phyloP scores from a whole-genome alignment of 2,329 filamentous ascomycete species.

The Chalaropsis ovoidea region DNA sequence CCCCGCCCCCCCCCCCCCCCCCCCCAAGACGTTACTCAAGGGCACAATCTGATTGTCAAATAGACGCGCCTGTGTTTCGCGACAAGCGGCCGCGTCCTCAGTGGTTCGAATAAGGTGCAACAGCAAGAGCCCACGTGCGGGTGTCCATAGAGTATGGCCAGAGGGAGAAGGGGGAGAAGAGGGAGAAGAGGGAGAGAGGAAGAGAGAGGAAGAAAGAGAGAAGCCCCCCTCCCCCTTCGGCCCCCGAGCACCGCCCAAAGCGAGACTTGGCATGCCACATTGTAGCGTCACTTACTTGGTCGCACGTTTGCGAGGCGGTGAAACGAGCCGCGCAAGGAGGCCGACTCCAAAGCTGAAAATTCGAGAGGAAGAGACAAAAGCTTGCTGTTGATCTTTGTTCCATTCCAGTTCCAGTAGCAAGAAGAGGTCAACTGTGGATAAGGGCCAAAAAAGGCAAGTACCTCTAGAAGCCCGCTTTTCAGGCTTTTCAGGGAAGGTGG shows the following conservation, averaged over 20 bases:
- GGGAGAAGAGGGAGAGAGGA: not conserved
- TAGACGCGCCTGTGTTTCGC: not conserved
- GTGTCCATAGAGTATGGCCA: not conserved
- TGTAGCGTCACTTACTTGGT: not conserved
- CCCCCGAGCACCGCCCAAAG: not conserved
- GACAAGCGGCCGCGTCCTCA: not conserved
- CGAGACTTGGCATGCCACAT: not conserved
- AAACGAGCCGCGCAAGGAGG: constrained; percentile 6
- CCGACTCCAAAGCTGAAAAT: constrained; percentile 12
- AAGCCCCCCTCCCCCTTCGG: not conserved
- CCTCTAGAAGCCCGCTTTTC: constrained; percentile 2
- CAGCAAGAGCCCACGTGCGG: not conserved
- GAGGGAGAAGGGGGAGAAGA: not conserved
- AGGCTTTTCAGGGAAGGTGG: not conserved
- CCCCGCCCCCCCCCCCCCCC: not conserved
- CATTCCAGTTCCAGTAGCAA: constrained; percentile 7
- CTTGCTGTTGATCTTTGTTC: constrained; percentile 3
- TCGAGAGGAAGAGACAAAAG: constrained; percentile 13
- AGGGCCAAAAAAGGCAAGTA: not conserved
- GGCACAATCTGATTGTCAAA: constrained; percentile 11
- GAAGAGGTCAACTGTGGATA: constrained; percentile 11
- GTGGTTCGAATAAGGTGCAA: constrained; percentile 7
- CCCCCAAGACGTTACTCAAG: not conserved
- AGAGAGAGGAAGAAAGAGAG: not conserved
- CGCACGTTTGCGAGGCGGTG: constrained; percentile 1